A percentile compares a stretch with the other conserved stretches of the same genome.
Evolutionary conservation across 495 filamentous ascomycete species (phyloP).

Genomic region (Penicillium coprophilum): DNA sequence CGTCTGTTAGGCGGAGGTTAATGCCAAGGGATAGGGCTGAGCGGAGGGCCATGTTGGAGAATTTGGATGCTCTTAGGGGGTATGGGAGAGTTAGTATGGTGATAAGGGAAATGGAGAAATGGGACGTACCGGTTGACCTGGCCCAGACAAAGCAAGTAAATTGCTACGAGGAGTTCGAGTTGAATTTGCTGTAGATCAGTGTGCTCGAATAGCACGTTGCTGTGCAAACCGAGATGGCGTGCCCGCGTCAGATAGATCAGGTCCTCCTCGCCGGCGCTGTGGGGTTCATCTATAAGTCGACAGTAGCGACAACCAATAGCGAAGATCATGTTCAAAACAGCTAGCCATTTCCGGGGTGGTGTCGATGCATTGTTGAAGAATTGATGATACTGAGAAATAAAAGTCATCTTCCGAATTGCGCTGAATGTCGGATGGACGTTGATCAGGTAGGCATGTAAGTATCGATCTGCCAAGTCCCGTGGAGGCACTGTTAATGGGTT

Average conservation of each 20-base stretch:
- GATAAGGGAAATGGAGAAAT: background rate
- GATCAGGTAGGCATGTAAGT: constrained; percentile 56
- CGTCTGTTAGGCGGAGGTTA: constrained; percentile 57
- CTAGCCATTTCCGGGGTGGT: constrained; percentile 51
- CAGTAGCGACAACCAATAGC: constrained; percentile 56
- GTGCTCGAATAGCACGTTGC: constrained; percentile 52
- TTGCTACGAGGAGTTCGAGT: constrained; percentile 50
- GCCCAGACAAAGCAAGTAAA: constrained; percentile 59
- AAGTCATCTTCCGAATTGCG: constrained; percentile 48
- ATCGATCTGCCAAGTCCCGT: constrained; percentile 48
- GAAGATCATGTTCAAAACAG: constrained; percentile 64
- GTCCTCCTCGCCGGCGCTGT: constrained; percentile 46
- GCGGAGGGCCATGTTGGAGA: constrained; percentile 58
- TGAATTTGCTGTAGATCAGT: constrained; percentile 61
- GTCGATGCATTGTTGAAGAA: constrained; percentile 28
- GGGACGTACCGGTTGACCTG: constrained; percentile 60
- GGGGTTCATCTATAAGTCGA: constrained; percentile 44
- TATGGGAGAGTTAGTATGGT: background rate
- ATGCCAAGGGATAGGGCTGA: constrained; percentile 59
- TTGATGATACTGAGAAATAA: constrained; percentile 41
- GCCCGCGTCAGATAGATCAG: constrained; percentile 58
- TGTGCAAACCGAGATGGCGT: constrained; percentile 51
- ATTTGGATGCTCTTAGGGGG: constrained; percentile 59
- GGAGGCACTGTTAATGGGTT: constrained; percentile 53
- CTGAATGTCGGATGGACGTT: constrained; percentile 58